A percentile compares a stretch with the other conserved stretches of the same genome.
Conservation (phyloP, 129 eudicot genomes). For the Chrysanthemum makinoi region DNA sequence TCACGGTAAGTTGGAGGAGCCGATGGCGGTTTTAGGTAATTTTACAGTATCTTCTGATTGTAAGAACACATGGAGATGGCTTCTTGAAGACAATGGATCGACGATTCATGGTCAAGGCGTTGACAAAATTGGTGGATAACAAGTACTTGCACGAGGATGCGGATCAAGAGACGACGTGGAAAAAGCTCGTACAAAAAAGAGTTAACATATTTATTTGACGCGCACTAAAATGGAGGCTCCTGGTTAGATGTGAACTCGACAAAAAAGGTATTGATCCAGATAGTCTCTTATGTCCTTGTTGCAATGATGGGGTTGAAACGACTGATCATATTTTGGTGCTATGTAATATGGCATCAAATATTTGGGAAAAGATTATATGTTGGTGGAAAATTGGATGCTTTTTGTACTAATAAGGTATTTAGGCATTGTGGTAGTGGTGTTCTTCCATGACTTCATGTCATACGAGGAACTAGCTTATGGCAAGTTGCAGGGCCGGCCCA, state of each 20-base stretch:
- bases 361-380: no score
- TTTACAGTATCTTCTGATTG: background rate
- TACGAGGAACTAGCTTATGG: no score
- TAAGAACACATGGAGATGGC: background rate
- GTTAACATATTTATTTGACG: background rate
- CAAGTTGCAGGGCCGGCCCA: no score
- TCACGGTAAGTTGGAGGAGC: background rate
- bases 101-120: background rate
- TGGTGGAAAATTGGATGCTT: no score
- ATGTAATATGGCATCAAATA: no score
- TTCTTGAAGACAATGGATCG: no score
- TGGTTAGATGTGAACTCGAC: background rate
- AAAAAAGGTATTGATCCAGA: background rate
- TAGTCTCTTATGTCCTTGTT: background rate
- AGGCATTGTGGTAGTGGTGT: no score
- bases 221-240: background rate
- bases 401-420: no score
- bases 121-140: no score
- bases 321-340: background rate
- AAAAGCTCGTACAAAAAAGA: background rate
- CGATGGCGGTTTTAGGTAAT: background rate
- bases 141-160: background rate
- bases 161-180: background rate
- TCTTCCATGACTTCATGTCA: no score
- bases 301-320: background rate